Evolutionary conservation across 176 grass and related monocot genomes (phyloP).

Genomic region (Musa beccarii): DNA sequence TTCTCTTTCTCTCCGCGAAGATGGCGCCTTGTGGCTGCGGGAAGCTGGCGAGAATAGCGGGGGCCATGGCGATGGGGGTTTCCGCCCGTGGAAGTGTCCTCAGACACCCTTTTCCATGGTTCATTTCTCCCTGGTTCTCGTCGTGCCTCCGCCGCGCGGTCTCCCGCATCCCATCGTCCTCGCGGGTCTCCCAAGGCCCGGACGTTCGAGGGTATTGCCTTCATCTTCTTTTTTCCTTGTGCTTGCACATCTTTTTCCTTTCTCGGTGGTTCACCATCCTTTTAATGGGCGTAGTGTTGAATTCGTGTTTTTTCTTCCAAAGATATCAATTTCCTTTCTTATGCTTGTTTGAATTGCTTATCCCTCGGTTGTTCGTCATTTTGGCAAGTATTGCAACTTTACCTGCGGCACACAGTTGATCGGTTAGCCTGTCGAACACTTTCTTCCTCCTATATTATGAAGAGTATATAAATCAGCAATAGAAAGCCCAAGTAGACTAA

Average conservation of each 20-base stretch:
- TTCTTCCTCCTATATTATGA: too few relatives aligned
- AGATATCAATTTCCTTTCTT: too few relatives aligned
- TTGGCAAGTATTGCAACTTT: too few relatives aligned
- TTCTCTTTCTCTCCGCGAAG: too few relatives aligned
- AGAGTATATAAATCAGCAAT: too few relatives aligned
- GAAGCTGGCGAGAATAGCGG: conserved; percentile 36
- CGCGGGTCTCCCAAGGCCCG: too few relatives aligned
- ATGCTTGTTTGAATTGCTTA: too few relatives aligned
- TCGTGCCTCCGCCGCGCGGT: conserved; percentile 20
- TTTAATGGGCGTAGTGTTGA: neutral
- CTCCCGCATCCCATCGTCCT: neutral
- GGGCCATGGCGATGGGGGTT: conserved; percentile 36
- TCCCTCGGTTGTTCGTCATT: too few relatives aligned
- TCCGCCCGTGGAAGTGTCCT: conserved; percentile 28
- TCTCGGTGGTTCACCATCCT: neutral
- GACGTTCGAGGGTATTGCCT: neutral
- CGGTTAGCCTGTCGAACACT: too few relatives aligned
- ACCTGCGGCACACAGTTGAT: too few relatives aligned
- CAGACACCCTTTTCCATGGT: conserved; percentile 25
- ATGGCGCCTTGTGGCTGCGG: neutral
- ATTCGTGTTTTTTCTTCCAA: too few relatives aligned
- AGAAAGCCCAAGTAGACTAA: too few relatives aligned
- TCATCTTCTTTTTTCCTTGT: neutral
- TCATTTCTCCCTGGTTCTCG: conserved; percentile 21
- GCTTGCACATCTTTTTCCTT: neutral